phyloP scores from a whole-genome alignment of 2,329 filamentous ascomycete genomes.

The Diplodia mutila region DNA sequence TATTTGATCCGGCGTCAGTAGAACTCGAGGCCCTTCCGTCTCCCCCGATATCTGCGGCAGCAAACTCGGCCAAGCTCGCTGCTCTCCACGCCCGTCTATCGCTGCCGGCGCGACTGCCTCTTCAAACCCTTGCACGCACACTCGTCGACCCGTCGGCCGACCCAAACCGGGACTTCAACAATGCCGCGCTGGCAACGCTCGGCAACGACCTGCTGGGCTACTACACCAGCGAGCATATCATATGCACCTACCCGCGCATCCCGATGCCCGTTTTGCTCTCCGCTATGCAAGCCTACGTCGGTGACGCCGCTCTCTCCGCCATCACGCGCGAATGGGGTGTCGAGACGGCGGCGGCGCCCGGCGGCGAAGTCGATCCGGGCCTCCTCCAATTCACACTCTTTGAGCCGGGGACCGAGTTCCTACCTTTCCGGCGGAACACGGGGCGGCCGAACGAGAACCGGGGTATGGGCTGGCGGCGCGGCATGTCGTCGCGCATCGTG shows the following conservation, averaged over 20 bases:
- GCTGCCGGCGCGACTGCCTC: conserved; percentile 78
- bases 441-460: conserved; percentile 34
- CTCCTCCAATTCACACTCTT: conserved; percentile 75
- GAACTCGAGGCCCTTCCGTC: conserved; percentile 62
- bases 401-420: conserved; percentile 31
- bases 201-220: conserved; percentile 84
- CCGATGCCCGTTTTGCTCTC: conserved; percentile 87
- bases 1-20: conserved; percentile 6
- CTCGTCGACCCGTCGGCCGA: conserved; percentile 88
- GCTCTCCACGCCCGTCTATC: conserved; percentile 88
- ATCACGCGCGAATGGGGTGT: conserved; percentile 89
- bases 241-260: conserved; percentile 87
- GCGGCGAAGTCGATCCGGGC: conserved; percentile 88
- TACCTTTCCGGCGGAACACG: conserved; percentile 32
- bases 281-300: conserved; percentile 81
- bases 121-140: conserved; percentile 82
- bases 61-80: conserved; percentile 82
- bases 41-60: conserved; percentile 68
- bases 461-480: conserved; percentile 37
- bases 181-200: conserved; percentile 77
- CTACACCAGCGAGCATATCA: conserved; percentile 84
- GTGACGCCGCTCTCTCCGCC: conserved; percentile 71
- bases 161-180: conserved; percentile 80
- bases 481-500: conserved; percentile 70
- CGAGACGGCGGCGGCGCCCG: conserved; percentile 82